These are phyloP conservation scores for Annulohypoxylon nitens DNA, from an alignment of 495 filamentous ascomycete species.

Conservation along the genomic window DNA sequence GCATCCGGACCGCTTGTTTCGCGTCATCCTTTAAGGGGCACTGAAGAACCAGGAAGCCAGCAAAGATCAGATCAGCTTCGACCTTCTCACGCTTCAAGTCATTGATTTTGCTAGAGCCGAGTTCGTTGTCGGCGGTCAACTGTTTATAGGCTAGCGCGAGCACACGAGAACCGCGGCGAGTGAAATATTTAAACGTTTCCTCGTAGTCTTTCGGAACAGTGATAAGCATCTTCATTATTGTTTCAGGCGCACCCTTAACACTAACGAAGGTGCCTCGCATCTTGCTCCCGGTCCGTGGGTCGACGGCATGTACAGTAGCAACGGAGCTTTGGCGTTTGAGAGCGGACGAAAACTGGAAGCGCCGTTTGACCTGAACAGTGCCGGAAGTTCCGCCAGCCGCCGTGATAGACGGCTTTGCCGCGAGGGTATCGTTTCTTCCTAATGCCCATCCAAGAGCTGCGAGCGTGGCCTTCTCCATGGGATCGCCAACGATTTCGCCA, in stretches of 20 bases:
- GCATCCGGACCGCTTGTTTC: constrained; percentile 91
- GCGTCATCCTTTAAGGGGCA: constrained; percentile 98
- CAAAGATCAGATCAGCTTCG: constrained; percentile 86
- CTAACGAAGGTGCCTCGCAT: constrained; percentile 85
- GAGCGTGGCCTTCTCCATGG: constrained; percentile 98
- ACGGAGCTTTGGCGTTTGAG: constrained; percentile 96
- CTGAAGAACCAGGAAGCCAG: constrained; percentile 95
- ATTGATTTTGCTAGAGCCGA: constrained; percentile 87
- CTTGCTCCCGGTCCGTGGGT: constrained; percentile 78
- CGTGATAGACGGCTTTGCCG: constrained; percentile 63
- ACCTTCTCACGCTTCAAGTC: constrained; percentile 92
- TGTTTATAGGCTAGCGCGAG: constrained; percentile 95
- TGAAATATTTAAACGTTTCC: constrained; percentile 98
- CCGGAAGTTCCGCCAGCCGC: constrained; percentile 62
- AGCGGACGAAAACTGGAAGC: constrained; percentile 98
- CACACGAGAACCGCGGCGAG: constrained; percentile 92
- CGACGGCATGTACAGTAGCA: constrained; percentile 77
- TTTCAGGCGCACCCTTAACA: constrained; percentile 98
- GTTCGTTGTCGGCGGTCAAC: constrained; percentile 80
- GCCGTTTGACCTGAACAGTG: constrained; percentile 89
- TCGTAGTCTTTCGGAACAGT: constrained; percentile 89
- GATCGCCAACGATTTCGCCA: constrained; percentile 96
- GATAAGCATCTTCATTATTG: constrained; percentile 91
- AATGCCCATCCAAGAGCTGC: constrained; percentile 90
- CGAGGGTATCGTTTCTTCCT: constrained; percentile 86